Conservation (phyloP, 352 stramenopile species). For the Pythium graminicola region DNA sequence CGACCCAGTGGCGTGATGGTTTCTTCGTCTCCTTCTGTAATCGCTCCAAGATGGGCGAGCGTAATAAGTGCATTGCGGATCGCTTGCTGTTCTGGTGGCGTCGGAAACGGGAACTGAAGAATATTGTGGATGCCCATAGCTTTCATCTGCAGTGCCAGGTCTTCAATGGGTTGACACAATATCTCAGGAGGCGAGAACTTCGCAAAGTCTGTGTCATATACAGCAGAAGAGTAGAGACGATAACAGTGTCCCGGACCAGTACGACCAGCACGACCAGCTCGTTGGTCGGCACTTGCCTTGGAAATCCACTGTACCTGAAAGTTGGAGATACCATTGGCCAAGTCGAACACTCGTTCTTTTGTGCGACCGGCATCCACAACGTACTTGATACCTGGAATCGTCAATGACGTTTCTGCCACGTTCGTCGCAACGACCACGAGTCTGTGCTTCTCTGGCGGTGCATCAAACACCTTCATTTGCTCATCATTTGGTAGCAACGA, state of each 20-base stretch:
- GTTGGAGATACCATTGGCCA: constrained; percentile 86
- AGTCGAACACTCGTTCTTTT: constrained; percentile 95
- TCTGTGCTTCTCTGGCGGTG: constrained; percentile 83
- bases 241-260: constrained; percentile 97
- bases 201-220: constrained; percentile 94
- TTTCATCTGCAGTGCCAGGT: constrained; percentile 97
- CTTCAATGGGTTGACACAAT: constrained; percentile 89
- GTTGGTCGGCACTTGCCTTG: constrained; percentile 78
- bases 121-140: constrained; percentile 96
- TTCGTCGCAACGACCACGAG: constrained; percentile 98
- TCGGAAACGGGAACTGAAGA: constrained; percentile 95
- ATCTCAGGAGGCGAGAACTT: constrained; percentile 90
- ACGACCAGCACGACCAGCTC: constrained; percentile 94
- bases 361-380: constrained; percentile 96
- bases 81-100: constrained; percentile 83
- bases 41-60: constrained; percentile 72
- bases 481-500: constrained; percentile 95
- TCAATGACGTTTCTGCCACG: constrained; percentile 97
- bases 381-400: constrained; percentile 93
- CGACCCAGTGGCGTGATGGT: constrained; percentile 77
- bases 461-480: constrained; percentile 88
- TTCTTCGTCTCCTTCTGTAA: constrained; percentile 50
- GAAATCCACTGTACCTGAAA: constrained; percentile 92
- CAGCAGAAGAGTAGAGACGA: constrained; percentile 94
- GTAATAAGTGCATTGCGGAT: constrained; percentile 83